Conservation (phyloP, 2,329 filamentous ascomycete genomes). For the Blumeria graminis region DNA sequence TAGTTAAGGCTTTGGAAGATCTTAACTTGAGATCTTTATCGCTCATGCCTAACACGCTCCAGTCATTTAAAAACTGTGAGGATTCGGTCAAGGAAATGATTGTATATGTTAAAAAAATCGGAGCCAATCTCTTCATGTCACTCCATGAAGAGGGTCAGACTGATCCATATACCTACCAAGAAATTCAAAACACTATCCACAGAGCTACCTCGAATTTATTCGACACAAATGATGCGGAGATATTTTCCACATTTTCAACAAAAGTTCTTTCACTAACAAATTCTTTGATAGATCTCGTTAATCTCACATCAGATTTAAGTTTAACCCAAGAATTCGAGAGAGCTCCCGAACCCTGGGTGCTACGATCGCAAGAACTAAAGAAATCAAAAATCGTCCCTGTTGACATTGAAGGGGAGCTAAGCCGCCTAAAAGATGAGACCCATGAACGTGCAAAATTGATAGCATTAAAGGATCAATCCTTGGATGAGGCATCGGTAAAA, state of each 20-base stretch:
- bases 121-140: conserved; percentile 35
- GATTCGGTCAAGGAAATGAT: conserved; percentile 38
- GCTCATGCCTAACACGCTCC: conserved; percentile 39
- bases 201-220: conserved; percentile 27
- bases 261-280: conserved; percentile 40
- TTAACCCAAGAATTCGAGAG: conserved; percentile 61
- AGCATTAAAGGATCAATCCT: conserved; percentile 51
- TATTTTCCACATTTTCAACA: conserved; percentile 42
- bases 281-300: conserved; percentile 45
- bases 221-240: conserved; percentile 35
- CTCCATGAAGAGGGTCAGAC: conserved; percentile 48
- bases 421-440: conserved; percentile 55
- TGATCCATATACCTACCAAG: conserved; percentile 39
- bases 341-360: conserved; percentile 54
- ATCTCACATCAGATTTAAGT: conserved; percentile 43
- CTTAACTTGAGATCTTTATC: conserved; percentile 53
- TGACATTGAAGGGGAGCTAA: conserved; percentile 67
- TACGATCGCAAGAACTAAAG: conserved; percentile 59
- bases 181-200: conserved; percentile 40
- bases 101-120: conserved; percentile 39
- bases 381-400: conserved; percentile 58
- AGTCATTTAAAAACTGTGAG: conserved; percentile 48
- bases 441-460: conserved; percentile 50
- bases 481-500: conserved; percentile 73
- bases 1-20: conserved; percentile 53